These are phyloP conservation scores for Castanea sativa DNA, from an alignment of 306 rosid genomes.

Conservation along the genomic window DNA sequence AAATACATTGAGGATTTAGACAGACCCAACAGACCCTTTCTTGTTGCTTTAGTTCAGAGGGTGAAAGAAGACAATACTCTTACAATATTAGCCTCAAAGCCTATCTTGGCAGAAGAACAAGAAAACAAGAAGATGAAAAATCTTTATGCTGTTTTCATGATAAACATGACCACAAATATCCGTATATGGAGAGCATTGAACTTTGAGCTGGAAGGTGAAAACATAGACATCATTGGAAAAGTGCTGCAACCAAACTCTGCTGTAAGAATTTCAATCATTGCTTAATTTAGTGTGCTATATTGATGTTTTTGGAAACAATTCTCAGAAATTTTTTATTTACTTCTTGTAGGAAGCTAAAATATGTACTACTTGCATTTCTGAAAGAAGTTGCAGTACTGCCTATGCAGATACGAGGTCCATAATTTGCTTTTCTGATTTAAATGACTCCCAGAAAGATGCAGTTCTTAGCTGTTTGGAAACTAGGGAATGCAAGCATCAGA, in stretches of 20 bases:
- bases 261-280: constrained; percentile 29
- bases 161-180: constrained; percentile 32
- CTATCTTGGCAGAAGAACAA: neutral
- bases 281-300: neutral
- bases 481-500: constrained; percentile 25
- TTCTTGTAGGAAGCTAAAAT: constrained; percentile 35
- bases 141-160: constrained; percentile 18
- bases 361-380: constrained; percentile 19
- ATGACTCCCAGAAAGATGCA: constrained; percentile 42
- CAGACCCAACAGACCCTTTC: constrained; percentile 21
- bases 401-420: neutral
- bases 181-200: constrained; percentile 26
- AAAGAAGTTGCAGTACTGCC: neutral
- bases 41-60: constrained; percentile 23
- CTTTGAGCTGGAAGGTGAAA: neutral
- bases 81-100: constrained; percentile 18
- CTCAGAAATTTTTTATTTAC: neutral
- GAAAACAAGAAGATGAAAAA: neutral
- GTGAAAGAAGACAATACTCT: neutral
- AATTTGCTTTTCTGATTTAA: constrained; percentile 31
- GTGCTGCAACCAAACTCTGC: constrained; percentile 31
- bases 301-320: neutral
- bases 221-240: constrained; percentile 25
- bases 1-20: constrained; percentile 33
- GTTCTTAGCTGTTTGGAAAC: constrained; percentile 37